These are phyloP conservation scores for Forsythia viridissima DNA, from an alignment of 257 asterid genomes.

Conservation along the genomic window DNA sequence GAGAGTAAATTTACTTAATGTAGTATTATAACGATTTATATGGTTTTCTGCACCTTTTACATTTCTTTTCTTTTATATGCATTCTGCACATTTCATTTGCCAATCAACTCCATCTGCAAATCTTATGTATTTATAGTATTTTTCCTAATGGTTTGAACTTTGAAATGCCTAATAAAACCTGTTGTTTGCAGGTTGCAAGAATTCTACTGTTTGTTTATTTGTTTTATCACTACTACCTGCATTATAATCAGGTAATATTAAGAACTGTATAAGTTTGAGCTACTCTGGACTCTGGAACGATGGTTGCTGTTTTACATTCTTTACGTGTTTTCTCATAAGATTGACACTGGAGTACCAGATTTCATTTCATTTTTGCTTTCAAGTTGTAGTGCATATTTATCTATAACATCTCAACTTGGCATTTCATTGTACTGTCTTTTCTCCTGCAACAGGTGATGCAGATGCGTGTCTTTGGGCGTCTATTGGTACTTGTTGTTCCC, in stretches of 20 bases:
- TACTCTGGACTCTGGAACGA: background rate
- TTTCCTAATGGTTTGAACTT: background rate
- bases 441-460: conserved; percentile 50
- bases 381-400: background rate
- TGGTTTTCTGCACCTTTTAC: background rate
- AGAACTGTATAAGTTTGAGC: background rate
- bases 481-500: conserved; percentile 44
- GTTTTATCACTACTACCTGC: conserved; percentile 47
- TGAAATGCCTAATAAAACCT: background rate
- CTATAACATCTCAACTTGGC: background rate
- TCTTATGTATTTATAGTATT: background rate
- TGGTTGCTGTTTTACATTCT: background rate
- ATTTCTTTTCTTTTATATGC: background rate
- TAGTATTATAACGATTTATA: background rate
- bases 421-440: background rate
- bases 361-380: background rate
- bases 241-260: conserved; percentile 55
- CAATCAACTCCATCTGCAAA: background rate
- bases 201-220: conserved; percentile 60
- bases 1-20: background rate
- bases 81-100: background rate
- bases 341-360: background rate
- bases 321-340: background rate
- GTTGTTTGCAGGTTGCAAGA: conserved; percentile 65
- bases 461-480: conserved; percentile 45